Conservation (phyloP, 768 basidiomycete genomes). For the Psilocybe tampanensis region DNA sequence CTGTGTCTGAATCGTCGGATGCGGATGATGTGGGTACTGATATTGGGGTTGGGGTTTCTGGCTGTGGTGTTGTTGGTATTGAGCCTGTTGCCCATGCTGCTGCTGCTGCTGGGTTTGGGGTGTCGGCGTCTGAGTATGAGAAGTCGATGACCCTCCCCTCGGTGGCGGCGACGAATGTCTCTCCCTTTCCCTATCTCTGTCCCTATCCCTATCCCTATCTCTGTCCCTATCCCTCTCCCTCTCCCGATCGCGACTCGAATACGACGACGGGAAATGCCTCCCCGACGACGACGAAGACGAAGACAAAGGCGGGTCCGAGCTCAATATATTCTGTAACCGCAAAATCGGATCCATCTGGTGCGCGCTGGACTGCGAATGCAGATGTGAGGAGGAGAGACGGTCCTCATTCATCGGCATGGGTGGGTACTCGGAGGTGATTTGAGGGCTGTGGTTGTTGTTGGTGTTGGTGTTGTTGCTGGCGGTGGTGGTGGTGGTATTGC, state of each 20-base stretch:
- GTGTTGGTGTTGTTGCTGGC: background rate
- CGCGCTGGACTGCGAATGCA: conserved; percentile 26
- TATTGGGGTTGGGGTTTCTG: background rate
- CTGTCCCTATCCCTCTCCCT: conserved; percentile 24
- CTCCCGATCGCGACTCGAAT: too few species aligned
- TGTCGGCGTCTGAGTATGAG: conserved; percentile 6
- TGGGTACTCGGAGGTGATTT: background rate
- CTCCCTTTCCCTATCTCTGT: conserved; percentile 17
- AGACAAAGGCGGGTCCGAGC: conserved; percentile 34
- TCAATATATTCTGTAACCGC: conserved; percentile 49
- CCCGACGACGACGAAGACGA: conserved; percentile 50
- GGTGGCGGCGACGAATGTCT: conserved; percentile 11
- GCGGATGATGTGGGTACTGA: too few species aligned
- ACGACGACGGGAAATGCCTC: too few species aligned
- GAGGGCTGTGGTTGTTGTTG: too few species aligned
- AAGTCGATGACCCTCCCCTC: conserved; percentile 11
- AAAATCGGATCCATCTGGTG: conserved; percentile 28
- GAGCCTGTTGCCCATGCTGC: background rate
- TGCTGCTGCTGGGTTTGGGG: background rate
- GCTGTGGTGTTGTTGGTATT: background rate
- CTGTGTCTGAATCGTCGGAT: background rate
- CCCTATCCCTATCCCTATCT: conserved; percentile 19
- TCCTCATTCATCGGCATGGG: background rate
- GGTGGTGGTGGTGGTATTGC: background rate
- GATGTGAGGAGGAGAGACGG: background rate